These are phyloP conservation scores for Xerocomellus amylosporus DNA, from an alignment of 768 basidiomycete genomes.

Conservation along the genomic window DNA sequence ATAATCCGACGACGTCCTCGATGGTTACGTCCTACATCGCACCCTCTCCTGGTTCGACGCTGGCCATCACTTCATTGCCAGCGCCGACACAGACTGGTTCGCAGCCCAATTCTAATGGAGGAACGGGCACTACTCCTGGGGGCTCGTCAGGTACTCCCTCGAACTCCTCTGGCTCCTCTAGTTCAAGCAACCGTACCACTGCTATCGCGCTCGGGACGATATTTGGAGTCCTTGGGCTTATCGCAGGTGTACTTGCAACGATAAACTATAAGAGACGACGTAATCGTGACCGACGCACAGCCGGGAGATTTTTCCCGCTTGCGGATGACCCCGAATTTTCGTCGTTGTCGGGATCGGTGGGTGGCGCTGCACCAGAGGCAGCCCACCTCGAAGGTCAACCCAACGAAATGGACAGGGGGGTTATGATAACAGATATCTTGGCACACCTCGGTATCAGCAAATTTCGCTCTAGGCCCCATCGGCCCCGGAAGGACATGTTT, in stretches of 20 bases:
- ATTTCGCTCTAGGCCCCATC: slow-evolving; percentile 2
- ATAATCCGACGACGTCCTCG: slow-evolving; percentile 36
- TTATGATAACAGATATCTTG: slow-evolving; percentile 19
- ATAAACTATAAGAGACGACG: slow-evolving; percentile 46
- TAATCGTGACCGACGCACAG: neutral
- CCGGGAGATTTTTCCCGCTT: slow-evolving; percentile 20
- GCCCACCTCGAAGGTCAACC: slow-evolving; percentile 1
- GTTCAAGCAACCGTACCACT: slow-evolving; percentile 29
- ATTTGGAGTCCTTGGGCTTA: slow-evolving; percentile 57
- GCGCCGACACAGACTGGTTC: slow-evolving; percentile 33
- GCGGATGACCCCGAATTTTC: slow-evolving; percentile 18
- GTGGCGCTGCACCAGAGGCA: slow-evolving; percentile 5
- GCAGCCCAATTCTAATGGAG: slow-evolving; percentile 6
- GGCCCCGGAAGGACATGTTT: slow-evolving; percentile 64
- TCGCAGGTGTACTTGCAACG: slow-evolving; percentile 40
- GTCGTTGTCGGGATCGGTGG: slow-evolving; percentile 5
- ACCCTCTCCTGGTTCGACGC: slow-evolving; percentile 28
- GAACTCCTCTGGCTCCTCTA: slow-evolving; percentile 9
- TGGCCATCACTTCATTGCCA: slow-evolving; percentile 35
- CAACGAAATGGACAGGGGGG: neutral
- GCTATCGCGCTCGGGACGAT: slow-evolving; percentile 62
- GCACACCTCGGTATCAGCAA: slow-evolving; percentile 23
- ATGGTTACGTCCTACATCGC: slow-evolving; percentile 44
- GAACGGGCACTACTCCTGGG: slow-evolving; percentile 4
- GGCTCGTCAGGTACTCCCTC: slow-evolving; percentile 15